Percentiles rank a stretch among this genome's conserved stretches.
These are phyloP conservation scores for Borealophlyctis nickersoniae DNA, from an alignment of 192 early-diverging fungal species.

Conservation along the genomic window DNA sequence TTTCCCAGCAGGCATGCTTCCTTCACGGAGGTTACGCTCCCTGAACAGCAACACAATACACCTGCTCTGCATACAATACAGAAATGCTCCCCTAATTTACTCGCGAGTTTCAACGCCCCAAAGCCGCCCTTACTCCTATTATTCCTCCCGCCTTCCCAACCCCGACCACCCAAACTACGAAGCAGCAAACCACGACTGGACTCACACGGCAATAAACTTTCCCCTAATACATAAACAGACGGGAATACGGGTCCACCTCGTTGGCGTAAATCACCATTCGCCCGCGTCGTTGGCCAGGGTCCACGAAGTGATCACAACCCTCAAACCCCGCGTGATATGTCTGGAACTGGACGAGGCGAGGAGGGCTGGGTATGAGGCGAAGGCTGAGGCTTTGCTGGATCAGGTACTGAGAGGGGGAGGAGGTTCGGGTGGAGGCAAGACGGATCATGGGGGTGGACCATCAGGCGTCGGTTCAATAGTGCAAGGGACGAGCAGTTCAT, in stretches of 20 bases:
- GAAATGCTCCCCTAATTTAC: too few relatives aligned
- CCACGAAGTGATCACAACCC: slow-evolving; percentile 12
- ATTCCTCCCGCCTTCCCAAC: background rate
- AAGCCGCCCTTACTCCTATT: too few relatives aligned
- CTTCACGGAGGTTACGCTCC: too few relatives aligned
- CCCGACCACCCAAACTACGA: background rate
- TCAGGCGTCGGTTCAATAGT: background rate
- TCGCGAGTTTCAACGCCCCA: too few relatives aligned
- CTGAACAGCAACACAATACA: too few relatives aligned
- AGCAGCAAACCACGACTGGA: slow-evolving; percentile 8
- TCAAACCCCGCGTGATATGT: slow-evolving; percentile 18
- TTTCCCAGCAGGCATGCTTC: too few relatives aligned
- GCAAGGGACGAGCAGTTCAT: background rate
- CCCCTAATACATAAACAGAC: slow-evolving; percentile 24
- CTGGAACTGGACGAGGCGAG: slow-evolving; percentile 20
- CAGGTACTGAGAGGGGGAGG: too few relatives aligned
- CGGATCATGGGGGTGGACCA: too few relatives aligned
- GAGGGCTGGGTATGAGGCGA: slow-evolving; percentile 1
- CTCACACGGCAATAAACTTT: slow-evolving; percentile 12
- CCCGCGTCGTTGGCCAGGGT: slow-evolving; percentile 25
- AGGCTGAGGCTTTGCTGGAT: slow-evolving; percentile 14
- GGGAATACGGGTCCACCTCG: slow-evolving; percentile 16
- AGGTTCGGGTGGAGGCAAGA: too few relatives aligned
- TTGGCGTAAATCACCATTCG: slow-evolving; percentile 25
- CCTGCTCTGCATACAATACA: too few relatives aligned